A percentile compares a stretch with the other conserved stretches of the same genome.
These are phyloP conservation scores for Pulveroboletus sp. DNA, from an alignment of 768 basidiomycete species.

Conservation along the genomic window DNA sequence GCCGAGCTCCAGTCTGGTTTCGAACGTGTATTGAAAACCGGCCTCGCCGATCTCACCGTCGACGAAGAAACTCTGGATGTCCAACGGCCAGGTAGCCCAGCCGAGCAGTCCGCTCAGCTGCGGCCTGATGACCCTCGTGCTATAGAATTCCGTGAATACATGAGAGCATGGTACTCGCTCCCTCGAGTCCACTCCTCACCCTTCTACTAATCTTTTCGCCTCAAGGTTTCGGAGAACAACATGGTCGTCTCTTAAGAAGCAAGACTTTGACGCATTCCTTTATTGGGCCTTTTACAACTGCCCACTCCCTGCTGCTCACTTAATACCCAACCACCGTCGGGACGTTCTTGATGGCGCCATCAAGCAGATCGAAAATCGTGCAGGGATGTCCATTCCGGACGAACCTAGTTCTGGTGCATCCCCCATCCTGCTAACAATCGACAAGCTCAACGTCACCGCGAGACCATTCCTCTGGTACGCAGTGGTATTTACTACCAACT, in stretches of 20 bases:
- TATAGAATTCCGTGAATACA: slow-evolving; percentile 63
- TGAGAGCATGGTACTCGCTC: slow-evolving; percentile 49
- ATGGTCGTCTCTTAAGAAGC: slow-evolving; percentile 65
- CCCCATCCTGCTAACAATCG: slow-evolving; percentile 71
- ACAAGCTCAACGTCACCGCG: slow-evolving; percentile 63
- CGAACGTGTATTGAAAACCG: slow-evolving; percentile 59
- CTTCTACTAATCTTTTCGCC: background rate
- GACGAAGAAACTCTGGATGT: slow-evolving; percentile 52
- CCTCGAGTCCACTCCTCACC: background rate
- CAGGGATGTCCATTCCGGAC: slow-evolving; percentile 60
- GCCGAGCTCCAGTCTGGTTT: slow-evolving; percentile 57
- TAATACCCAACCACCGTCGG: slow-evolving; percentile 44
- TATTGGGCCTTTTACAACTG: slow-evolving; percentile 81
- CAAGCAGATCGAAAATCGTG: slow-evolving; percentile 62
- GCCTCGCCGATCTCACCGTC: slow-evolving; percentile 52
- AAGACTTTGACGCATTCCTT: slow-evolving; percentile 70
- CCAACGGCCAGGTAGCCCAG: slow-evolving; percentile 56
- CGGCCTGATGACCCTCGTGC: slow-evolving; percentile 64
- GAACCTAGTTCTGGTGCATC: slow-evolving; percentile 49
- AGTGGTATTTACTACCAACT: slow-evolving; percentile 47
- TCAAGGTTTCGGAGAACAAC: slow-evolving; percentile 67
- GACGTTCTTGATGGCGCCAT: slow-evolving; percentile 57
- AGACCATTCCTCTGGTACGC: slow-evolving; percentile 69
- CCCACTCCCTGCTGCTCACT: slow-evolving; percentile 49
- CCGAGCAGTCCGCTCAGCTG: slow-evolving; percentile 55